Conservation (phyloP, 2,329 filamentous ascomycete species). For the Myotisia sp. region DNA sequence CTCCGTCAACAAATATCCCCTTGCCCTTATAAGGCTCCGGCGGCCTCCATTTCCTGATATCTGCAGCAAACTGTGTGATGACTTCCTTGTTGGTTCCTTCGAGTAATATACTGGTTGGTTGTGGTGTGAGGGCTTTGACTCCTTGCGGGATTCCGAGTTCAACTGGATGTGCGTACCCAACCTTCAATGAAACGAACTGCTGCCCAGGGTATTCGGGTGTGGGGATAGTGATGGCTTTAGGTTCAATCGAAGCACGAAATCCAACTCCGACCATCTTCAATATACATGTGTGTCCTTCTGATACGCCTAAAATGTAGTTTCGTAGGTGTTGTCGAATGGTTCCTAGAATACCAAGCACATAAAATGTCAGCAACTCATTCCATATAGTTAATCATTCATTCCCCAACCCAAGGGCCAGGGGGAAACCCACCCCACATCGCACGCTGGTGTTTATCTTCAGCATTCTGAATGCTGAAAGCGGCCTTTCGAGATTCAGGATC, state of each 20-base stretch:
- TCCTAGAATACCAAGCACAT: slow-evolving; percentile 38
- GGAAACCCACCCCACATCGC: slow-evolving; percentile 79
- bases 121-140: slow-evolving; percentile 72
- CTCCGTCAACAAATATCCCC: slow-evolving; percentile 94
- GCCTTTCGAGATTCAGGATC: slow-evolving; percentile 51
- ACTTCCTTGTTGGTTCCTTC: slow-evolving; percentile 77
- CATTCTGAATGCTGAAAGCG: slow-evolving; percentile 55
- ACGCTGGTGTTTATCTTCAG: slow-evolving; percentile 56
- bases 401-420: not conserved
- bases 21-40: slow-evolving; percentile 99
- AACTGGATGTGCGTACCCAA: slow-evolving; percentile 91
- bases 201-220: slow-evolving; percentile 59
- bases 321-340: slow-evolving; percentile 81
- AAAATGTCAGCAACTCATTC: too few relatives aligned
- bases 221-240: slow-evolving; percentile 51
- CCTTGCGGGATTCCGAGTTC: slow-evolving; percentile 73
- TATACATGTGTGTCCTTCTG: slow-evolving; percentile 89
- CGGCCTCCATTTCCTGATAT: slow-evolving; percentile 72
- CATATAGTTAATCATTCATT: too few relatives aligned
- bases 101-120: slow-evolving; percentile 79
- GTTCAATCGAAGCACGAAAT: slow-evolving; percentile 78
- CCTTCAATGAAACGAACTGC: slow-evolving; percentile 81
- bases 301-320: slow-evolving; percentile 84
- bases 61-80: slow-evolving; percentile 80
- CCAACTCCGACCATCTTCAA: slow-evolving; percentile 88